Conservation (phyloP, 2,329 filamentous ascomycete genomes). For the Ceratocystis eucalypticola region DNA sequence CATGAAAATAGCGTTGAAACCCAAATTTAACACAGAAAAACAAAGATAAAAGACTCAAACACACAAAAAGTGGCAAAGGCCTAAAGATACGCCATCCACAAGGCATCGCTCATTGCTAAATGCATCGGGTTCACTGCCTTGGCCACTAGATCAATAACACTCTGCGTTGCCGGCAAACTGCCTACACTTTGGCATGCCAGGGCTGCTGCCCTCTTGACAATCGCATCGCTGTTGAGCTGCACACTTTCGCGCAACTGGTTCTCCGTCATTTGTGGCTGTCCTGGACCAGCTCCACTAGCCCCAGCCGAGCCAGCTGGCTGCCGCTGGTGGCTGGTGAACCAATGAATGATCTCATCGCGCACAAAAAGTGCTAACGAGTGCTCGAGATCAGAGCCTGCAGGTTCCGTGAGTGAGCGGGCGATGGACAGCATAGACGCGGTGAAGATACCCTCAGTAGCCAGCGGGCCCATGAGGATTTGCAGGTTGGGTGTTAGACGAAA, state of each 20-base stretch:
- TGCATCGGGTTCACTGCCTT: conserved; percentile 86
- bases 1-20: not conserved
- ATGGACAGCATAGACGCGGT: conserved; percentile 94
- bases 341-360: conserved; percentile 94
- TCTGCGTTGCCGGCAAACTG: conserved; percentile 89
- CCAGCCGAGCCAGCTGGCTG: conserved; percentile 19
- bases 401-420: conserved; percentile 81
- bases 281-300: conserved; percentile 16
- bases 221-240: conserved; percentile 73
- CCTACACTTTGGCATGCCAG: conserved; percentile 65
- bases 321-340: conserved; percentile 73
- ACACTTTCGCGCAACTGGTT: conserved; percentile 65
- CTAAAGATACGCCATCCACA: conserved; percentile 96
- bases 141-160: conserved; percentile 87
- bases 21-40: not conserved
- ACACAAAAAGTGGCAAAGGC: conserved; percentile 13
- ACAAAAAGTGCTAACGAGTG: conserved; percentile 91
- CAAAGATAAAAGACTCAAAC: conserved; percentile 11
- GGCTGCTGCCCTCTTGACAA: conserved; percentile 79
- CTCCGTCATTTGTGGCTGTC: conserved; percentile 37
- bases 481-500: conserved; percentile 96
- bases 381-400: conserved; percentile 68
- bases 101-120: conserved; percentile 71
- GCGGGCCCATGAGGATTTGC: conserved; percentile 87
- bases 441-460: conserved; percentile 93